These are phyloP conservation scores for Umbelopsis vinacea DNA, from an alignment of 192 early-diverging fungal genomes.

Conservation along the genomic window DNA sequence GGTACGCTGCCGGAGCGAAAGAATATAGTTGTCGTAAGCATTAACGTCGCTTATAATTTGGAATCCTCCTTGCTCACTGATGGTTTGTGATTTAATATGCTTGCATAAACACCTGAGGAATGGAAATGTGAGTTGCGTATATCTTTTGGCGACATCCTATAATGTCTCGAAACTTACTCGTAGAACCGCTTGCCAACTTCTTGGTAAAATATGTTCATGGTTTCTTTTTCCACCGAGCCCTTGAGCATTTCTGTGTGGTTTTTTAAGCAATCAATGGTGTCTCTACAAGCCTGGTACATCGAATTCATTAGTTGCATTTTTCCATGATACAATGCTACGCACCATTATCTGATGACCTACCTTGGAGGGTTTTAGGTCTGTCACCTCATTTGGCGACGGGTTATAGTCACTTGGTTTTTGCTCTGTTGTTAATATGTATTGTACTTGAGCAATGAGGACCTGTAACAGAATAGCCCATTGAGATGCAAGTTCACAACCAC, in stretches of 20 bases:
- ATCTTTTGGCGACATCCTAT: too few relatives aligned
- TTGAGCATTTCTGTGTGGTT: conserved; percentile 74
- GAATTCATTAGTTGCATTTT: neutral
- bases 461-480: conserved; percentile 27
- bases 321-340: neutral
- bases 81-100: conserved; percentile 79
- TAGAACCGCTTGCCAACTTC: conserved; percentile 90
- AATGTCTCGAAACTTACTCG: conserved; percentile 57
- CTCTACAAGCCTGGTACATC: conserved; percentile 67
- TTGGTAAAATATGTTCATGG: conserved; percentile 88
- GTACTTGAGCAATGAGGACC: conserved; percentile 83
- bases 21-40: conserved; percentile 76
- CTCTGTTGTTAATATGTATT: conserved; percentile 76
- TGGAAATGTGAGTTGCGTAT: neutral
- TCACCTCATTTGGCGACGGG: conserved; percentile 58
- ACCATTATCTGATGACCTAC: conserved; percentile 31
- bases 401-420: conserved; percentile 78
- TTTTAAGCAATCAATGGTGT: conserved; percentile 78
- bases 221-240: conserved; percentile 81
- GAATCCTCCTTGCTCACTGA: conserved; percentile 85
- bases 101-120: conserved; percentile 74
- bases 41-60: conserved; percentile 79
- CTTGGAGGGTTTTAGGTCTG: conserved; percentile 76
- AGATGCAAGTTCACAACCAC: neutral
- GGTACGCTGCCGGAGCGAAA: conserved; percentile 59